phyloP scores from a whole-genome alignment of 176 grass and related monocot genomes.

The Triticum urartu region DNA sequence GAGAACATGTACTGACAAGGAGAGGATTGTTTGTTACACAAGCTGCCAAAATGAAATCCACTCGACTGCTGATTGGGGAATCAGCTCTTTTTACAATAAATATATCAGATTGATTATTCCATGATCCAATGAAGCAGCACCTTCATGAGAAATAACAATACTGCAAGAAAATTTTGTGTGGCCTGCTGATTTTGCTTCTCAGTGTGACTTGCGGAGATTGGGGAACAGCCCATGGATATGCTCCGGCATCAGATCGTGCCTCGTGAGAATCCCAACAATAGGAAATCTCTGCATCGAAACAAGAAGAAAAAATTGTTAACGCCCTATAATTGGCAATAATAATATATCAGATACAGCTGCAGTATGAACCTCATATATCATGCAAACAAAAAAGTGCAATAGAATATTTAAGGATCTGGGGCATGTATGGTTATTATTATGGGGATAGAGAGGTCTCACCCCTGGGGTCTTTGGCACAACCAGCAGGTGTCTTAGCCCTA shows the following conservation, averaged over 20 bases:
- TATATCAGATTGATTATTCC: conserved; percentile 6
- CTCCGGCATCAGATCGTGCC: conserved; percentile 93
- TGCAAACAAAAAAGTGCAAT: neutral
- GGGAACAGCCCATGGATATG: conserved; percentile 83
- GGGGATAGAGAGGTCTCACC: conserved; percentile 47
- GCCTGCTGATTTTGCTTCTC: conserved; percentile 1
- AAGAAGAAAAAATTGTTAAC: neutral
- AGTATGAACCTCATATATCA: neutral
- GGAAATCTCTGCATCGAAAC: conserved; percentile 79
- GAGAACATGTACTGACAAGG: neutral
- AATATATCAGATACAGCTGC: neutral
- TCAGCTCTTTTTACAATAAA: conserved; percentile 9
- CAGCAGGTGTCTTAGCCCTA: conserved; percentile 76
- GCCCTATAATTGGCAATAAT: neutral
- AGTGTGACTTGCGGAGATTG: conserved; percentile 53
- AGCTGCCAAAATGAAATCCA: conserved; percentile 5
- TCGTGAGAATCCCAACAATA: conserved; percentile 85
- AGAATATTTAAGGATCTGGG: neutral
- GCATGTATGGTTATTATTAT: neutral
- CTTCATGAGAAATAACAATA: neutral
- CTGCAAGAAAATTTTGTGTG: neutral
- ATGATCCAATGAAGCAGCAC: neutral
- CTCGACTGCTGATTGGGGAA: neutral
- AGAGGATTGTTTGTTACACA: neutral
- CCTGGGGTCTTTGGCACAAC: conserved; percentile 91